Evolutionary conservation across 1,284 basidiomycete genomes (phyloP), one percentile per base, ranked within the genome.

Genomic region (Apiotrichum veenhuisii): DNA sequence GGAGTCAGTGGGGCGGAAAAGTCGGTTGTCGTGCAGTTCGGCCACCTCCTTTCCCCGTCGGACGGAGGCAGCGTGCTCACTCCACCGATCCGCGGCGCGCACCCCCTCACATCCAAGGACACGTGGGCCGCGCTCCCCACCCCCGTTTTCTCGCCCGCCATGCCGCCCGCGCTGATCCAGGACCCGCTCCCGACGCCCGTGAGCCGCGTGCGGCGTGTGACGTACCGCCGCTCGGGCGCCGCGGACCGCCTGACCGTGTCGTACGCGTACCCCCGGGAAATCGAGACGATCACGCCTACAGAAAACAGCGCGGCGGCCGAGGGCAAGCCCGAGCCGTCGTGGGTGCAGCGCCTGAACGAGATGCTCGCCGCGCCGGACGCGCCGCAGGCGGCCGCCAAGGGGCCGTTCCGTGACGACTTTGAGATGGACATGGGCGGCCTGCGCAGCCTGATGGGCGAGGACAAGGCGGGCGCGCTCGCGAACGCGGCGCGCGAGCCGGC

Each of bases 101-200:
- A 48, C 43, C 30, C 49, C 0, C 44, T 59, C 2, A 33, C 41
- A 9, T 34, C 50, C 3, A 22, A 14, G 2, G 22, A 27, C 27
- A 45, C 50, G 42, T 37, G 44, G 47, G 30, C 43, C 33, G 22
- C 27, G 11, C 53, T 59, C 12, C 22, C 34, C 2, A 27, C 51
- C 5, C 45, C 57, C 7, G 36, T 62, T n/a, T 62, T 62, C 52
- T 44, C 43, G 27, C 60, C 60, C 9, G 50, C 55, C 37, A 9
- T 57, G 3, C 61, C 65, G 5, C 61, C 65, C 3, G 48, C 52
- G 2, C 62, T 64, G 37, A 40, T 61, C 34, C 59, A 57, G n/a
- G 57, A 52, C 37, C 59, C 58, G 18, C 50, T 62, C 1, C 33
- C 42, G 1, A 40, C 33, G 0, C 14, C 49, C 10, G 26, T 49